Evolutionary conservation across 2,329 filamentous ascomycete genomes (phyloP), one percentile per base, ranked within the genome.

Genomic region (Monascus ruber): DNA sequence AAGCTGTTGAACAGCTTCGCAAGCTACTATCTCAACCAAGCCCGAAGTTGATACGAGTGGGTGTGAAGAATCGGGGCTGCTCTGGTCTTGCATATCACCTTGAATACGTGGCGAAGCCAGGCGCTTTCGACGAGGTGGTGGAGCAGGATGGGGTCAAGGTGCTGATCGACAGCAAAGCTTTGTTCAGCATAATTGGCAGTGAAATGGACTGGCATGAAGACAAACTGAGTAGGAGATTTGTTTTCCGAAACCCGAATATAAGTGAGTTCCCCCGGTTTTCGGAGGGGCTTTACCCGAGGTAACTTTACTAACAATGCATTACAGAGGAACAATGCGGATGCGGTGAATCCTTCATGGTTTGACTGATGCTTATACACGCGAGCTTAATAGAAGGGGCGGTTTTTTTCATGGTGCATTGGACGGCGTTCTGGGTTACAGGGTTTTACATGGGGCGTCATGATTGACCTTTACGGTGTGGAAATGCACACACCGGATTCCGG

Each of bases 191-290:
- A 39, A 95, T 98, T 53, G 91, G 91, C 4, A 94, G 84, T 57
- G 89, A 96, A 67, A 98, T 98, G 91, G 91, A 98, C 58, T 98
- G 89, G 88, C 74, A 89, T 7, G 88, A 96, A 65, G 91, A 96
- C 54, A 94, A 94, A 69, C 68, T 98, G 47, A 94, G 83, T 60
- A 77, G 88, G 63, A 74, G 85, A 48, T 98, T 98, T 63, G 80
- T 94, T 37, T 98, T 98, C 67, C 81, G 78, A 59, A 98, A 98
- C 61, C 91, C 91, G 2, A 98, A 98, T 57, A 96, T 96, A 59
- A 98, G 88, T 94, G 69, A 77, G 88, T 80, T 25, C 9, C 36
- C 36, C 32, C 24, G 26, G 17, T 8, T 9, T 8, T 36, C 34
- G 34, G 26, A 25, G 6, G 7, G 17, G 29, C 28, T 26, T 17